Base-by-base conservation (phyloP, 306 rosid genomes). In the Vigna radiata region DNA sequence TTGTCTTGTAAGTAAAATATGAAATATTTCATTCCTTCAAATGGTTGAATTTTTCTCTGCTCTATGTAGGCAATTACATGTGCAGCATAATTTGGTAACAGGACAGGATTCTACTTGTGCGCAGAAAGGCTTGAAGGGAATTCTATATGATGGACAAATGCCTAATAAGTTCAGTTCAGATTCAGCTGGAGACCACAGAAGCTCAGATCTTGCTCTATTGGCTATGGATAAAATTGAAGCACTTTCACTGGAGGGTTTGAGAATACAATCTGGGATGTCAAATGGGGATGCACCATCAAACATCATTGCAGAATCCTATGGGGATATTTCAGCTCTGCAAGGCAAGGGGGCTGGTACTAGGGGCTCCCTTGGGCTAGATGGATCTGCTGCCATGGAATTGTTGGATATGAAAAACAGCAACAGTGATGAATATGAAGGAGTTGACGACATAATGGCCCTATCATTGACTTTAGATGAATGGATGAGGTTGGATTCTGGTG, bases 171-270 rank as follows among this genome's bases (percentile, higher is more conserved):
- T 72, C 0, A 78, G 72, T 75, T 68, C 91, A 68, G 73, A 80
- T 41, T 50, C 88, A 18, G 49, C 65, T 43, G 1, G 1, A 33
- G 37, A 33, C 69, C 90, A 82, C 56, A 68, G 54, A 48, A 88
- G 78, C 65, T 70, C 87, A 1, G 95, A 92, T 89, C 91, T 95
- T 81, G 97, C 96, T 77, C 97, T 96, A 63, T 56, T 90, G 70
- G 97, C 97, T 62, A 89, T 87, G 97, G 94, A 89, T 80, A 92
- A 89, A 85, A 89, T 90, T 54, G 97, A 92, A 89, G 97, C 97
- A 23, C 97, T 95, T 82, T 90, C 91, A 46, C 44, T 95, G 21
- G 97, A 92, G 82, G 98, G 98, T 53, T 83, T 92, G 89, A 92
- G 95, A 88, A 92, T 95, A 85, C 96, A 95, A 83, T 91, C 93